These are phyloP conservation scores for Austroboletus eburneus DNA, from an alignment of 768 basidiomycete species.

Conservation along the genomic window DNA sequence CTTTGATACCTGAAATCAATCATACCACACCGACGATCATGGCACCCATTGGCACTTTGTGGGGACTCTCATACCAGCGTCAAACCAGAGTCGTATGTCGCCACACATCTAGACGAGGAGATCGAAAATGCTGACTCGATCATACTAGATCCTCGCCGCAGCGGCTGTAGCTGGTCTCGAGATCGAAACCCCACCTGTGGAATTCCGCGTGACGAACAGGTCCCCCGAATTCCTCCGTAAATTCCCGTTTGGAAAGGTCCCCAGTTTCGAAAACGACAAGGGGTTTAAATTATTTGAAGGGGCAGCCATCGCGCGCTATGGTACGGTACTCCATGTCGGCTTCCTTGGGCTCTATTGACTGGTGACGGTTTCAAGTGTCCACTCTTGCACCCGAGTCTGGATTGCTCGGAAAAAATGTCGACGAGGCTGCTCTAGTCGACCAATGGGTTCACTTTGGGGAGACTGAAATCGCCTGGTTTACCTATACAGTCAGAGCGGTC, in stretches of 20 bases:
- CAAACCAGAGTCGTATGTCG: conserved; percentile 27
- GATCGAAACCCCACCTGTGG: conserved; percentile 19
- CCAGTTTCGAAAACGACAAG: conserved; percentile 21
- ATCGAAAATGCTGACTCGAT: background rate
- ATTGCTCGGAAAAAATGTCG: conserved; percentile 20
- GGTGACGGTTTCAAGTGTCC: conserved; percentile 12
- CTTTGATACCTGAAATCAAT: background rate
- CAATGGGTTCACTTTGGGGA: conserved; percentile 31
- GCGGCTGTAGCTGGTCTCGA: conserved; percentile 25
- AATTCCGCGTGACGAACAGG: conserved; percentile 23
- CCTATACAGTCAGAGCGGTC: conserved; percentile 16
- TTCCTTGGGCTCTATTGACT: no score
- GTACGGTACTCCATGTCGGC: conserved; percentile 6
- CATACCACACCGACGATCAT: conserved; percentile 10
- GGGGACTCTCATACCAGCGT: conserved; percentile 22
- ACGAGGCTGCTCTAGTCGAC: conserved; percentile 26
- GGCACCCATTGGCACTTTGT: conserved; percentile 25
- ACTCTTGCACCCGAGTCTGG: conserved; percentile 25
- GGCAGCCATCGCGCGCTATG: conserved; percentile 27
- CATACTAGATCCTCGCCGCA: conserved; percentile 20
- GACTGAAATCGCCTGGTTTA: conserved; percentile 22
- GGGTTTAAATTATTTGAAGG: conserved; percentile 28
- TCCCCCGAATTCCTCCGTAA: conserved; percentile 27
- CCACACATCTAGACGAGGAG: background rate
- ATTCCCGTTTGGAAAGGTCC: conserved; percentile 28